Percentiles rank a stretch among this genome's conserved stretches.
phyloP scores from a whole-genome alignment of 805 yeast genomes.

The Zygosaccharomyces bisporus region DNA sequence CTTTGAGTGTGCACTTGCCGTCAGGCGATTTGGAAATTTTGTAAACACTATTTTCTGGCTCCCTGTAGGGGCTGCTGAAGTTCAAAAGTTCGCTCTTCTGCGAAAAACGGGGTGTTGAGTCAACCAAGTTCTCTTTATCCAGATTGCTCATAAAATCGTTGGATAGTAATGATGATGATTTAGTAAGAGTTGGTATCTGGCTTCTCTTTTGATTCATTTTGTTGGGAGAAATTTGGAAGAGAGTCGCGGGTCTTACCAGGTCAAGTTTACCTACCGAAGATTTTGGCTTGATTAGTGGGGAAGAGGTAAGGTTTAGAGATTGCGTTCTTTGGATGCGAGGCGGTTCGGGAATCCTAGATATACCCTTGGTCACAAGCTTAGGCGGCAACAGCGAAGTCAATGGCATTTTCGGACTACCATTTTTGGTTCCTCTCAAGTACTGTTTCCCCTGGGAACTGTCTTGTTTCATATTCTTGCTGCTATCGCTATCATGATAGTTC shows the following conservation, averaged over 20 bases:
- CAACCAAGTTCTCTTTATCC: slow-evolving; percentile 15
- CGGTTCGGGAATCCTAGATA: slow-evolving; percentile 17
- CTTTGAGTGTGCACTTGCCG: slow-evolving; percentile 31
- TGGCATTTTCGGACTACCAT: slow-evolving; percentile 18
- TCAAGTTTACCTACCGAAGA: slow-evolving; percentile 9
- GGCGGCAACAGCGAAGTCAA: slow-evolving; percentile 18
- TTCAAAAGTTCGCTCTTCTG: slow-evolving; percentile 2
- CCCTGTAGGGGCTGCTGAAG: slow-evolving; percentile 30
- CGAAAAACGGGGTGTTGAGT: slow-evolving; percentile 14
- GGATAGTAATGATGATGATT: slow-evolving; percentile 8
- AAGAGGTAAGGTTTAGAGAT: slow-evolving; percentile 16
- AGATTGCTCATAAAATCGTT: slow-evolving; percentile 1
- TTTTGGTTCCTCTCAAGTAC: slow-evolving; percentile 14
- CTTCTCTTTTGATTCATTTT: slow-evolving; percentile 19
- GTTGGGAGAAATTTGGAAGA: slow-evolving; percentile 26
- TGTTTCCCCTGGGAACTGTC: slow-evolving; percentile 9
- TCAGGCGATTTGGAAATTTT: slow-evolving; percentile 33
- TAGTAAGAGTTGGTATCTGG: slow-evolving; percentile 22
- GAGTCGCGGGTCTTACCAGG: slow-evolving; percentile 23
- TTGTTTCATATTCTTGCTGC: not conserved
- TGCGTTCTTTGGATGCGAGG: slow-evolving; percentile 14
- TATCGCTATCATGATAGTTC: not conserved
- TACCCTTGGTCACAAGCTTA: slow-evolving; percentile 14
- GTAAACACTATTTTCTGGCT: slow-evolving; percentile 31
- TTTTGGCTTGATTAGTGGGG: slow-evolving; percentile 13